Conservation (phyloP, 148 eudicot genomes). For the Diospyros kaki region DNA sequence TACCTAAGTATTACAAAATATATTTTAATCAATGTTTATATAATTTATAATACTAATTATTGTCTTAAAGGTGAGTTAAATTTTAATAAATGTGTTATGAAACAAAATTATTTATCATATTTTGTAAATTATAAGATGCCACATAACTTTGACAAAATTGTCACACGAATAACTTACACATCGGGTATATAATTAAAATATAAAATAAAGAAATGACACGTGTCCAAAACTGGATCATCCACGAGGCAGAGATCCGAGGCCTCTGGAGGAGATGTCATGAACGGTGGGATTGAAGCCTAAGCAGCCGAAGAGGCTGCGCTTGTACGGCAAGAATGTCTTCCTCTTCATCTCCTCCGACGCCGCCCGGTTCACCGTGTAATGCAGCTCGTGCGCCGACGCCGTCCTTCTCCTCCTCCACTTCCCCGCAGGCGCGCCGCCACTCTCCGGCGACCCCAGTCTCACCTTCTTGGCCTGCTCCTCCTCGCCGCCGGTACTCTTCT, state of each 20-base stretch:
- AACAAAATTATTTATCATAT: too few relatives aligned
- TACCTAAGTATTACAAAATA: too few relatives aligned
- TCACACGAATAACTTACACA: too few relatives aligned
- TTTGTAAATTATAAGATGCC: too few relatives aligned
- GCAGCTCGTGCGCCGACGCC: conserved; percentile 47
- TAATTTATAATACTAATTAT: too few relatives aligned
- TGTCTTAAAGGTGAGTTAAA: too few relatives aligned
- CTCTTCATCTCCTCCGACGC: conserved; percentile 51
- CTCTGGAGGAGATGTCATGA: conserved; percentile 28
- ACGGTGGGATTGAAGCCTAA: conserved; percentile 45
- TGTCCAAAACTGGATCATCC: not conserved
- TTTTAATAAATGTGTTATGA: too few relatives aligned
- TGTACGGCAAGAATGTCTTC: conserved; percentile 52
- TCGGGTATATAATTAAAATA: too few relatives aligned
- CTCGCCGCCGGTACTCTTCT: not conserved
- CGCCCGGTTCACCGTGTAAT: conserved; percentile 37
- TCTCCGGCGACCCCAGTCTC: conserved; percentile 47
- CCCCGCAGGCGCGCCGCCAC: conserved; percentile 26
- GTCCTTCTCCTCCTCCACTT: conserved; percentile 25
- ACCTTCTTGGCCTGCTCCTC: conserved; percentile 28
- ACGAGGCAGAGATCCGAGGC: conserved; percentile 24
- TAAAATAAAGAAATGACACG: too few relatives aligned
- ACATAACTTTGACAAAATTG: too few relatives aligned
- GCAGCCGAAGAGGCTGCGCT: conserved; percentile 59
- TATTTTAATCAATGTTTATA: too few relatives aligned